These are phyloP conservation scores for Exserohilum turcica DNA, from an alignment of 2,329 filamentous ascomycete genomes.

Conservation along the genomic window DNA sequence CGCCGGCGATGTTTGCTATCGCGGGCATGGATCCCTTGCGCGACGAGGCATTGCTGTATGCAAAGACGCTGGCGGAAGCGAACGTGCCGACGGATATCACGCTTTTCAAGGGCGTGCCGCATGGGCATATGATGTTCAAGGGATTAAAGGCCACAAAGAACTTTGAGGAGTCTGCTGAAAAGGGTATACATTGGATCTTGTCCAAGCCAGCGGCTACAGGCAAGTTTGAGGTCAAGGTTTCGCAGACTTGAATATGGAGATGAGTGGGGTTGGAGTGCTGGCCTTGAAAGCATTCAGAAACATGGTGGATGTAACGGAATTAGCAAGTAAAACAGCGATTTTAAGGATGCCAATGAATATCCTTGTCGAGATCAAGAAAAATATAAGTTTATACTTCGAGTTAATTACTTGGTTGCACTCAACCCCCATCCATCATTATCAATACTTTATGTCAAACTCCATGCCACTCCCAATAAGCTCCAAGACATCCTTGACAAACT, in stretches of 20 bases:
- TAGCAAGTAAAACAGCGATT: no score
- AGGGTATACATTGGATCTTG: constrained; percentile 53
- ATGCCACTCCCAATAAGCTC: not conserved
- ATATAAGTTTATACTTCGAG: no score
- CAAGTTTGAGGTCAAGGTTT: constrained; percentile 43
- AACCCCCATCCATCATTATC: not conserved
- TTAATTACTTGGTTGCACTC: not conserved
- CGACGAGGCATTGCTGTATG: constrained; percentile 57
- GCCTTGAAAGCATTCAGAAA: no score
- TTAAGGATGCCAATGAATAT: no score
- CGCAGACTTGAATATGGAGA: not conserved
- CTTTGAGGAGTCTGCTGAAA: constrained; percentile 53
- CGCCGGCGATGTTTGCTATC: constrained; percentile 56
- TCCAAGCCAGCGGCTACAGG: constrained; percentile 41
- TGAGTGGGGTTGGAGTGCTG: no score
- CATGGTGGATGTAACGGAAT: no score
- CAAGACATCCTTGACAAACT: not conserved
- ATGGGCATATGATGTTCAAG: constrained; percentile 57
- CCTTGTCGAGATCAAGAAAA: no score
- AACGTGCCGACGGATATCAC: constrained; percentile 57
- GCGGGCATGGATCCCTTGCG: constrained; percentile 57
- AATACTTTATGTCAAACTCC: not conserved
- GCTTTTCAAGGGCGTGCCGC: constrained; percentile 60
- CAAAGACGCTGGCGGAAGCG: constrained; percentile 49
- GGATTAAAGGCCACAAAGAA: constrained; percentile 47